Percentiles rank a stretch among this genome's conserved stretches.
Evolutionary conservation across 2,329 filamentous ascomycete species (phyloP).

Genomic region (Colletotrichum tropicale): DNA sequence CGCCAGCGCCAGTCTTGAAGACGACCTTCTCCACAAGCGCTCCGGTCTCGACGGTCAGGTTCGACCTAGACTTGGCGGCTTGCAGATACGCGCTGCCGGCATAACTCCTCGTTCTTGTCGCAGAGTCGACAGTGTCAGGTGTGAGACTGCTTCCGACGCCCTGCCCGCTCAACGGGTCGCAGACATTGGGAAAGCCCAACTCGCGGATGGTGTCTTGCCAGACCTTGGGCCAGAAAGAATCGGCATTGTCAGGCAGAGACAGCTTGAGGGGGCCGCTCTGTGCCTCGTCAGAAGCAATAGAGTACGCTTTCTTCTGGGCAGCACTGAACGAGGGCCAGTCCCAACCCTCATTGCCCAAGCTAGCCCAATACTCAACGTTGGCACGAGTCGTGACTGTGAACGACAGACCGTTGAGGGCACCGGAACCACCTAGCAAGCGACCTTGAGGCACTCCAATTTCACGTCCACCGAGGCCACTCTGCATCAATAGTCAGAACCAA

Average conservation of each 20-base stretch:
- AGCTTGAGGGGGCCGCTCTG: slow-evolving; percentile 19
- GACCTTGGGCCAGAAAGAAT: slow-evolving; percentile 17
- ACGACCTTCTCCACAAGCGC: slow-evolving; percentile 25
- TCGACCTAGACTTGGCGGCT: slow-evolving; percentile 21
- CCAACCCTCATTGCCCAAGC: slow-evolving; percentile 32
- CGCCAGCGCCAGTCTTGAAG: slow-evolving; percentile 20
- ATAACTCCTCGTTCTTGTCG: slow-evolving; percentile 27
- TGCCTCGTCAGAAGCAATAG: neutral
- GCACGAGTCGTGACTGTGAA: slow-evolving; percentile 25
- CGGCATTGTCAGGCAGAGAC: slow-evolving; percentile 13
- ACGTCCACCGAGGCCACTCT: slow-evolving; percentile 20
- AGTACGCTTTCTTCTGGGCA: slow-evolving; percentile 20
- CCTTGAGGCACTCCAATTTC: slow-evolving; percentile 25
- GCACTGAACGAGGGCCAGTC: slow-evolving; percentile 23
- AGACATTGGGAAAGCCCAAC: slow-evolving; percentile 20
- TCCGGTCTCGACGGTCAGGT: slow-evolving; percentile 28
- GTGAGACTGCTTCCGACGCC: slow-evolving; percentile 17
- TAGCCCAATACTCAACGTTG: slow-evolving; percentile 29
- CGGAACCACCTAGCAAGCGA: slow-evolving; percentile 28
- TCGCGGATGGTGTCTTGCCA: slow-evolving; percentile 25
- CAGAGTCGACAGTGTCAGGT: slow-evolving; percentile 27
- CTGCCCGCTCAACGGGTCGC: slow-evolving; percentile 26
- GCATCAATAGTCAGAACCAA: neutral
- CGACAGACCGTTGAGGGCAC: slow-evolving; percentile 29
- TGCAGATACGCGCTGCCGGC: slow-evolving; percentile 26